phyloP scores from a whole-genome alignment of 345 rosid species.

The Gynandropsis gynandra region DNA sequence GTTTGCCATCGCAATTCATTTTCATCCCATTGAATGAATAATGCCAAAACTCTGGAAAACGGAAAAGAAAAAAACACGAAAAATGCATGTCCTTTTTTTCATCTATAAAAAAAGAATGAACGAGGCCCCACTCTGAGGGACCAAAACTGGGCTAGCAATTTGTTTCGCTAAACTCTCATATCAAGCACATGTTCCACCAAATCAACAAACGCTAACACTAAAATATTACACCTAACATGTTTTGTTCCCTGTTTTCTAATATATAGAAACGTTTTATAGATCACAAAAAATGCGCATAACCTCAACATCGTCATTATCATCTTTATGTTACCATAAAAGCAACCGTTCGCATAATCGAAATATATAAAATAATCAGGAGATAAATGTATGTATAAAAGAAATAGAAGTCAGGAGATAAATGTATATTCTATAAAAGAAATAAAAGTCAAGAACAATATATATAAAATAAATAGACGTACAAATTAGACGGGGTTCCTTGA shows the following conservation, averaged over 20 bases:
- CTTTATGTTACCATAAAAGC: no score
- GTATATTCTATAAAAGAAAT: no score
- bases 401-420: no score
- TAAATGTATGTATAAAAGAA: no score
- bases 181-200: constrained; percentile 28
- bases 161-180: constrained; percentile 3
- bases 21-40: constrained; percentile 10
- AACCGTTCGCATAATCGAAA: no score
- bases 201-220: constrained; percentile 21
- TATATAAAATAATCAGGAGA: no score
- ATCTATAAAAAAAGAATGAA: not conserved
- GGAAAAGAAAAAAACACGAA: not conserved
- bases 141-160: constrained; percentile 17
- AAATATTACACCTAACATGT: constrained; percentile 19
- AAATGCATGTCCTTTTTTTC: not conserved
- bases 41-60: constrained; percentile 5
- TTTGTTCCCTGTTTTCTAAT: not conserved
- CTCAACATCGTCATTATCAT: no score
- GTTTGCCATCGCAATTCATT: constrained; percentile 11
- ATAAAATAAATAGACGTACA: no score
- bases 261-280: constrained; percentile 9
- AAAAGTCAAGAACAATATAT: no score
- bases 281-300: not conserved
- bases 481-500: constrained; percentile 3
- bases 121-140: constrained; percentile 6